Evolutionary conservation across 2,329 filamentous ascomycete genomes (phyloP).

Genomic region (Hortaea werneckii): DNA sequence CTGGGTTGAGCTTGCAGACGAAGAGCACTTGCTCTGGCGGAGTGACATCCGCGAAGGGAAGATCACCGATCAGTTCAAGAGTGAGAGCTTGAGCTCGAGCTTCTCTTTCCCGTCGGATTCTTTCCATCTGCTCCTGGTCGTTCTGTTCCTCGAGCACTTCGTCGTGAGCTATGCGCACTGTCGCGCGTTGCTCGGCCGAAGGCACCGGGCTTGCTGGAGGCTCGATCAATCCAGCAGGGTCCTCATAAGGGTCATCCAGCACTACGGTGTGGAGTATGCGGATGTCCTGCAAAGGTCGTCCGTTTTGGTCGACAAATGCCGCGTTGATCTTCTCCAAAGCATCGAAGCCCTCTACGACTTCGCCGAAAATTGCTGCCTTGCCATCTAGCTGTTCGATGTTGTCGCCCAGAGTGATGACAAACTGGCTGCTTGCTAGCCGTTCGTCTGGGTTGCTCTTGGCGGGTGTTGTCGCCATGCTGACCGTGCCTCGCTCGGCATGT

Average conservation of each 20-base stretch:
- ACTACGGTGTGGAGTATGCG: constrained; percentile 87
- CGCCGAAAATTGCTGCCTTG: constrained; percentile 89
- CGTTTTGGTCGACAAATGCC: constrained; percentile 75
- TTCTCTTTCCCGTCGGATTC: constrained; percentile 73
- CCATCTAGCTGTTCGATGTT: constrained; percentile 84
- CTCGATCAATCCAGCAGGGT: constrained; percentile 65
- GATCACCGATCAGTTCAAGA: constrained; percentile 92
- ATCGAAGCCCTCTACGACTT: constrained; percentile 93
- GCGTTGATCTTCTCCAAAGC: constrained; percentile 86
- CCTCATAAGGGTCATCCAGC: constrained; percentile 83
- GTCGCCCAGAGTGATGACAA: constrained; percentile 83
- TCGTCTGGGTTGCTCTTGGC: constrained; percentile 67
- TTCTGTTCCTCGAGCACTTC: constrained; percentile 68
- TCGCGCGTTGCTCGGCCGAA: constrained; percentile 75
- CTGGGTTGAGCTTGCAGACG: constrained; percentile 95
- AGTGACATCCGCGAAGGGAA: constrained; percentile 94
- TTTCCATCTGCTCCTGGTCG: constrained; percentile 72
- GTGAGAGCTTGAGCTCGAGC: constrained; percentile 89
- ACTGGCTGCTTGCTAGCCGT: constrained; percentile 79
- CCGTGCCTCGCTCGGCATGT: constrained; percentile 78
- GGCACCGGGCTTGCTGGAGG: constrained; percentile 73
- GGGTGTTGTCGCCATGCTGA: constrained; percentile 93
- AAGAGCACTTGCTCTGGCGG: constrained; percentile 96
- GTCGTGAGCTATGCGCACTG: constrained; percentile 84
- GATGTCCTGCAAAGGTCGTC: constrained; percentile 85